Base-by-base conservation (phyloP, 805 yeast genomes). In the Metschnikowia anglica region DNA sequence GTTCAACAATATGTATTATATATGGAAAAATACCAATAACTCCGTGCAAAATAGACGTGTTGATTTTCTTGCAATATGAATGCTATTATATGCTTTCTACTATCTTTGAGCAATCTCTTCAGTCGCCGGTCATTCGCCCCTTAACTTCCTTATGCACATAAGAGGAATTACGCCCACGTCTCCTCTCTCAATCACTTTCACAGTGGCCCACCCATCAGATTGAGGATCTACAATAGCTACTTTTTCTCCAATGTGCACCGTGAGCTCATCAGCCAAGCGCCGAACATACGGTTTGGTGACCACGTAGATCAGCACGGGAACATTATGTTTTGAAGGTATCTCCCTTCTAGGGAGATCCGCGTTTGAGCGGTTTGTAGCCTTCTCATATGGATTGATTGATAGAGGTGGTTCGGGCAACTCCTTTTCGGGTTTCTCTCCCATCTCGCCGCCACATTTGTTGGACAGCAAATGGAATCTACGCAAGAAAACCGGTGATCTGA, bases 191-290 rank as follows among this genome's bases (percentile, higher is more conserved):
- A 48, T 32, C 15, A 53, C 7, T 21, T 52, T 55, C 13, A 66
- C 65, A 15, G 55, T 54, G 45, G 70, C 67, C 75, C 75, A 70
- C 3, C 71, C 72, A 36, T 68, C 73, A 10, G 62, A 46, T 43
- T 61, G 65, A 4, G 47, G 51, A 18, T 55, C 53, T 19, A 55
- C 37, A 3, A 66, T 39, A 6, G 41, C 26, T 2, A 65, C 68
- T 19, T 46, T 44, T 28, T 70, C 70, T 0, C 72, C 73, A 3
- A 55, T 41, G 2, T 46, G 35, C 3, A 70, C 47, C 9, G 61
- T 49, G 11, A 69, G 35, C 47, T 70, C 75, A 44, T 70, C 75
- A 5, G 51, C 49, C 29, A 69, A 52, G 5, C 53, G 47, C 38
- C 58, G 62, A 4, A 45, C 48, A 37, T 68, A 70, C 1, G 55